Base-by-base conservation (phyloP, 768 basidiomycete genomes). In the Calvatia gigantea region DNA sequence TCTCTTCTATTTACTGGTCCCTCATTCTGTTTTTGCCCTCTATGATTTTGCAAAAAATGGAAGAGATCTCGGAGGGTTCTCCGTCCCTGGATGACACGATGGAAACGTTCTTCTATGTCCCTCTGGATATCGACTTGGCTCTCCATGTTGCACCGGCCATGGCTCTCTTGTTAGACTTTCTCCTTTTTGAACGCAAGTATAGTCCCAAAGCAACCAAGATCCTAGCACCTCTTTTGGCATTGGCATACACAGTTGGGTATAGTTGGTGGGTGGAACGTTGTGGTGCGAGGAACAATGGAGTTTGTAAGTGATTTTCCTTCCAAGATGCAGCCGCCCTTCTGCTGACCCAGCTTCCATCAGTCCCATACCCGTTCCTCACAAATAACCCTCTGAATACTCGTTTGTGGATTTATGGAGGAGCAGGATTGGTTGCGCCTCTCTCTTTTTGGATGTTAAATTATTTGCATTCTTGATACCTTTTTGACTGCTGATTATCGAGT, bases 331-430 rank as follows among this genome's bases (percentile, higher is more conserved):
- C 17, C 42, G 25, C 23, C 21, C 28, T 23, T 33, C 2, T 4
- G 31, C 33, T 54, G 14, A 63, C 49, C 29, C 33, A 19, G 17
- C 33, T 37, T 14, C 45, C 46, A 48, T 4, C 54, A 89, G 88
- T 91, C 72, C 89, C 91, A 25, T 93, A 94, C 69, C 91, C 91
- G 0, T 93, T 94, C 72, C 73, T 94, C 56, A 89, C 84, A 0
- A 61, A 84, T 15, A 85, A 78, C 63, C 70, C 81, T 0, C 70
- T 84, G 17, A 59, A 63, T 6, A 69, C 75, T 28, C 79, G 90
- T 12, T 58, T 85, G 11, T 69, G 65, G 6, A 89, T 92, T 33
- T 94, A 93, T 69, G 63, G 65, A 31, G 75, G 69, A 5, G 76
- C 81, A 1, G 75, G 79, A 0, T 50, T 70, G 1, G 67, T 88